phyloP scores from a whole-genome alignment of 1,284 basidiomycete species.

The Trametes sp. region DNA sequence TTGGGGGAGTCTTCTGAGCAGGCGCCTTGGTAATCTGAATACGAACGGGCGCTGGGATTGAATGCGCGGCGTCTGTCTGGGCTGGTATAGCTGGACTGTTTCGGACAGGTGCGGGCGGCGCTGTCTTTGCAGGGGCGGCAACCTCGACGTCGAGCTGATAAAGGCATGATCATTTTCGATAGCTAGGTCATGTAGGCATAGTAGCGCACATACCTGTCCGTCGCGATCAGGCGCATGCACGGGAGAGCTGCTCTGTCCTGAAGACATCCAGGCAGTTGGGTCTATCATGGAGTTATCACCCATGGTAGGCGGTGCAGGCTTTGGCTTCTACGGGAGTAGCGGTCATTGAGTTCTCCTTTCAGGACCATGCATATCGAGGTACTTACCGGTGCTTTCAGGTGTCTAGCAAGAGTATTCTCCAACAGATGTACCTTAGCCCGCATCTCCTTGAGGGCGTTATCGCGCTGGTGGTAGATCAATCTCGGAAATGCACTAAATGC shows the following conservation, averaged over 20 bases:
- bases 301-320: conserved; percentile 21
- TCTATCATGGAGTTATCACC: conserved; percentile 42
- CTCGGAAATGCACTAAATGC: background rate
- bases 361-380: background rate
- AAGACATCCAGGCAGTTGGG: conserved; percentile 42
- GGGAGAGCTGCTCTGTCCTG: conserved; percentile 41
- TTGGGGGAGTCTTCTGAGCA: conserved; percentile 13
- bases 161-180: background rate
- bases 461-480: conserved; percentile 37
- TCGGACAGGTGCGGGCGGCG: background rate
- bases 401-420: conserved; percentile 41
- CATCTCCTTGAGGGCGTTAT: conserved; percentile 45
- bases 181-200: background rate
- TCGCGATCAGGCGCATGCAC: conserved; percentile 37
- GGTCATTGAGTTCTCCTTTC: background rate
- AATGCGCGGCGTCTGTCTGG: background rate
- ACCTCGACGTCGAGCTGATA: conserved; percentile 36
- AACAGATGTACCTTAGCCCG: conserved; percentile 42
- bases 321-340: conserved; percentile 20
- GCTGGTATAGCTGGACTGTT: background rate
- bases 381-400: conserved; percentile 34
- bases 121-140: conserved; percentile 16
- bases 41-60: conserved; percentile 21
- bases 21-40: background rate
- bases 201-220: conserved; percentile 29